Base-by-base conservation (phyloP, 345 rosid genomes). In the Toxicodendron radicans region DNA sequence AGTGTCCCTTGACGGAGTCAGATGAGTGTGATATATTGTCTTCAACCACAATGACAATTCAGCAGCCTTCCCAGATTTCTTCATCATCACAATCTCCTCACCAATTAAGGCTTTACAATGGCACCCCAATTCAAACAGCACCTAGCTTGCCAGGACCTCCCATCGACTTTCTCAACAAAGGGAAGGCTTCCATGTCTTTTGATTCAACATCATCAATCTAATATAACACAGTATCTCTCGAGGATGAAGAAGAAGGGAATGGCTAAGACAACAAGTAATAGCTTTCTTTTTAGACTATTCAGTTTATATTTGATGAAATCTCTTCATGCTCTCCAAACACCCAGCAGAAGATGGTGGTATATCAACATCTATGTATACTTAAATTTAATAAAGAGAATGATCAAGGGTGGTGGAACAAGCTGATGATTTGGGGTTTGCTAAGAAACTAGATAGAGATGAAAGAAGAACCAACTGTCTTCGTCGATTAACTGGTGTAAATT, bases 1-100 rank as follows among this genome's bases (percentile, higher is more conserved):
- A 92, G 54, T 92, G 93, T 80, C 89, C 89, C 54, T 74, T 81
- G 14, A 57, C 80, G 9, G 88, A 82, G 65, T 54, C 83, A 0
- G 78, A 76, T 24, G 83, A 73, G 17, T 60, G 76, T 59, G 81
- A 73, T 30, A 70, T 71, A 33, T 32, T 86, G 43, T 64, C 83
- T 14, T 78, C 89, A 43, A 64, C 85, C 20, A 64, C 79, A 17
- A 52, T 66, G 52, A 56, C 76, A 57, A 74, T 58, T 52, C 84
- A 65, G 33, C 76, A 61, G 35, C 76, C 49, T 38, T 64, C 61
- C 38, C 77, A 68, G 71, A 51, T 53, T 27, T 70, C 68, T 58
- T 78, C 80, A 12, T 53, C 82, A 4, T 61, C 75, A 12, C 53
- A 75, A 2, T 32, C 80, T 62, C 72, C 78, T 21, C 84, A 57